A percentile compares a stretch with the other conserved stretches of the same genome.
Evolutionary conservation across 2,329 filamentous ascomycete genomes (phyloP).

Genomic region (Curvularia eragrostidis): DNA sequence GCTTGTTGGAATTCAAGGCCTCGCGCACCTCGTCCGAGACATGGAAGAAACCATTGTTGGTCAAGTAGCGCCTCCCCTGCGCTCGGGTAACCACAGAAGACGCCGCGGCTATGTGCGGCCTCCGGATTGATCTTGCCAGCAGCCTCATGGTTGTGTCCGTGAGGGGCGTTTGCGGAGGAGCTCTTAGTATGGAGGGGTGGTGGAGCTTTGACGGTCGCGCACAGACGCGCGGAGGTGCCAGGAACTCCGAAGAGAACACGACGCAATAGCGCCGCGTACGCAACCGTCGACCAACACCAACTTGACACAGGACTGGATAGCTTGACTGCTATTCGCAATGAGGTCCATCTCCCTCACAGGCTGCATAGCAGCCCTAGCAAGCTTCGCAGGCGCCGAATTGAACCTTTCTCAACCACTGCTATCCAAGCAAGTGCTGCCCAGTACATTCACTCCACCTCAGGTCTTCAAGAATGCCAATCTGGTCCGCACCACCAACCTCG

Average conservation of each 20-base stretch:
- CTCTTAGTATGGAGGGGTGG: slow-evolving; percentile 18
- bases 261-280: slow-evolving; percentile 43
- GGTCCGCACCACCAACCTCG: slow-evolving; percentile 86
- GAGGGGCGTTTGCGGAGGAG: slow-evolving; percentile 6
- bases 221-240: slow-evolving; percentile 30
- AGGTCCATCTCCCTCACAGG: slow-evolving; percentile 49
- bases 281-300: slow-evolving; percentile 18
- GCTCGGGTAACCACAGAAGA: background rate
- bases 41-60: slow-evolving; percentile 63
- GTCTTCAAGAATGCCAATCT: slow-evolving; percentile 95
- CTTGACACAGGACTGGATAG: slow-evolving; percentile 45
- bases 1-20: slow-evolving; percentile 74
- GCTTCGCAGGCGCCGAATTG: slow-evolving; percentile 64
- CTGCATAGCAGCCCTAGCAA: slow-evolving; percentile 65
- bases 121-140: slow-evolving; percentile 24
- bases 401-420: slow-evolving; percentile 65
- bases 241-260: slow-evolving; percentile 48
- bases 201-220: slow-evolving; percentile 27
- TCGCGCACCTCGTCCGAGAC: slow-evolving; percentile 84
- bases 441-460: slow-evolving; percentile 79
- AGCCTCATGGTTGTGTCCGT: slow-evolving; percentile 34
- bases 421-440: slow-evolving; percentile 57
- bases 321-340: slow-evolving; percentile 47
- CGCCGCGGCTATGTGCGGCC: slow-evolving; percentile 23
- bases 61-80: slow-evolving; percentile 35